Percentiles rank a stretch among this genome's conserved stretches.
These are phyloP conservation scores for Quercus ilex DNA, from an alignment of 306 rosid genomes.

Conservation along the genomic window DNA sequence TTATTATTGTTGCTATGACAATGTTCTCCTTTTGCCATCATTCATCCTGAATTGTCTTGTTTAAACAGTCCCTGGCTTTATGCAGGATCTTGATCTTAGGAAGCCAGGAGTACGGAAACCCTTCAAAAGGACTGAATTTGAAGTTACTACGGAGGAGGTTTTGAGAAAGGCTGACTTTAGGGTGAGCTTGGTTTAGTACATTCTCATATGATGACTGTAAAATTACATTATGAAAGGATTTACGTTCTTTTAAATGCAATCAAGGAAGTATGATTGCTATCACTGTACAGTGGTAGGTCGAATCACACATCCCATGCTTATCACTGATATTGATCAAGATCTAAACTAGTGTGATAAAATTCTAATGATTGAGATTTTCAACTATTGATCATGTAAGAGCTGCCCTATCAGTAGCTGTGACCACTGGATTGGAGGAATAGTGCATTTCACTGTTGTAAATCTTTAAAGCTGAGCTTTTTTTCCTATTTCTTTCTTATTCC, in stretches of 20 bases:
- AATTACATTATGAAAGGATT: background rate
- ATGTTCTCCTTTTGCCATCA: background rate
- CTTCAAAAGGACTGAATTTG: constrained; percentile 21
- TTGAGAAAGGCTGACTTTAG: constrained; percentile 58
- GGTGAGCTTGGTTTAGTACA: constrained; percentile 31
- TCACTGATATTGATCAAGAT: background rate
- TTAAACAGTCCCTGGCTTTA: background rate
- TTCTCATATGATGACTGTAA: background rate
- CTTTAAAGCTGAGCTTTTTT: background rate
- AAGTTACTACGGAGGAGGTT: constrained; percentile 44
- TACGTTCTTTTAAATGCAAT: background rate
- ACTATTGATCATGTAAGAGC: background rate
- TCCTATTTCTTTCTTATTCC: background rate
- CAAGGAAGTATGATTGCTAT: background rate
- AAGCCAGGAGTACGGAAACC: constrained; percentile 33
- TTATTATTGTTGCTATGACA: background rate
- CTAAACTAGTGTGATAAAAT: background rate
- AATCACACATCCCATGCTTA: background rate
- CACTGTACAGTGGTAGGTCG: background rate
- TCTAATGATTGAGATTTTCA: background rate
- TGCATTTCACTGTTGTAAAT: background rate
- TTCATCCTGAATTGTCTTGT: background rate
- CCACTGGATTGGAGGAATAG: background rate
- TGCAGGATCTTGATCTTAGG: constrained; percentile 52
- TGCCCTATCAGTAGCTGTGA: background rate